Base-by-base conservation (phyloP, 208 protist species). In the Naegleria fowleri region DNA sequence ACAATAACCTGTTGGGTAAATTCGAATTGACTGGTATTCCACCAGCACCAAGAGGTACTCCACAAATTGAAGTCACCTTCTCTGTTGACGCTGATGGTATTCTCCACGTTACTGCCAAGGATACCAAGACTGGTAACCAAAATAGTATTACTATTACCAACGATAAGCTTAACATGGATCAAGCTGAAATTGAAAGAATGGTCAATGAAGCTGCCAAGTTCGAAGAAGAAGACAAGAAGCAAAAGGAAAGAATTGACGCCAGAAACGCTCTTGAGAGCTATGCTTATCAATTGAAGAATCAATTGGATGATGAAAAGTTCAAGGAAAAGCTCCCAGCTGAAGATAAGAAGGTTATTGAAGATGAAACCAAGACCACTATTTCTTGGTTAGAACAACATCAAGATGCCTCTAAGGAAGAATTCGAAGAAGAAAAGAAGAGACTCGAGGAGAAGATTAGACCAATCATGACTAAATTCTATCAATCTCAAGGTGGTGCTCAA, bases 331-430 rank as follows among this genome's bases (percentile, higher is more conserved):
- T 98, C 86, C 94, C 93, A 51, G 97, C 96, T 79, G 95, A 98
- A 59, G 96, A 98, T 90, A 97, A 97, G 95, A 95, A 94, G 90
- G 93, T 96, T 85, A 93, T 98, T 93, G 94, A 97, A 88, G 93
- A 94, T 48, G 96, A 96, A 52, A 94, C 97, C 76, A 95, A 98
- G 89, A 96, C 97, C 87, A 94, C 97, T 39, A 97, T 99, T 91
- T 93, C 96, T 36, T 99, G 97, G 94, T 94, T 99, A 55, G 98
- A 99, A 76, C 93, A 95, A 92, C 98, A 99, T 93, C 97, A 96
- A 39, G 95, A 95, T 79, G 98, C 97, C 3, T 95, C 97, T 41
- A 97, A 97, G 93, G 97, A 98, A 89, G 98, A 99, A 93, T 98
- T 95, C 93, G 96, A 99, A 83, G 93, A 93, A 51, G 92, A 96